Evolutionary conservation across 179 eudicot genomes (phyloP), one percentile per base, ranked within the genome.

Genomic region (Vitellaria paradoxa): DNA sequence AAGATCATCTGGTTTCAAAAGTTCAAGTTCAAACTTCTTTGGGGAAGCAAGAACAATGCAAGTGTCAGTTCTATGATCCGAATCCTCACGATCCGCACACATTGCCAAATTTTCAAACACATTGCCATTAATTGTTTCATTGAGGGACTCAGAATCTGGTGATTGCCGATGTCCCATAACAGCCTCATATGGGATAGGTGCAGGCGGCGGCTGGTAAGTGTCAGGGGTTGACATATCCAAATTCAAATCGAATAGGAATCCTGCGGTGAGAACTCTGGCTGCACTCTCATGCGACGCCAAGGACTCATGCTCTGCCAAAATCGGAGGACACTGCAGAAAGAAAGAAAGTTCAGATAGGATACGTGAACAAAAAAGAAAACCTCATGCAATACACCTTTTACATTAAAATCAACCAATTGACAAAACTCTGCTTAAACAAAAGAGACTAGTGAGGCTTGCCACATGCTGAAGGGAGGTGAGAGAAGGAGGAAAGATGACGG

Each of bases 141-240:
- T 57, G 0, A 68, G 68, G 49, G 83, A 64, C 56, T 71, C 81
- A 12, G 81, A 65, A 70, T 80, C 86, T 18, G 81, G 68, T 18
- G 88, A 79, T 40, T 84, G 87, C 76, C 90, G 85, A 46, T 79
- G 82, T n/a, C 98, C 97, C 72, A 90, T 78, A 81, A 89, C 89
- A 72, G 83, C 88, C 72, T 91, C 91, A 64, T 91, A 94, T 14
- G 98, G 98, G 75, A 94, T 83, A 20, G 97, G 98, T 18, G 90
- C 88, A 68, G 98, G 97, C 66, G 97, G 97, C 21, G 93, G 82
- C 3, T 91, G 88, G 78, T 81, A 92, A 74, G 97, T 94, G 78
- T 94, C 94, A 9, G 96, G 98, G 59, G 83, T 88, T 75, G 98
- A 87, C 30, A 86, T 90, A 83, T 92, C 96, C 78, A 89, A 80